Conservation (phyloP, 139 green algal genomes). For the Volvox reticuliferus region DNA sequence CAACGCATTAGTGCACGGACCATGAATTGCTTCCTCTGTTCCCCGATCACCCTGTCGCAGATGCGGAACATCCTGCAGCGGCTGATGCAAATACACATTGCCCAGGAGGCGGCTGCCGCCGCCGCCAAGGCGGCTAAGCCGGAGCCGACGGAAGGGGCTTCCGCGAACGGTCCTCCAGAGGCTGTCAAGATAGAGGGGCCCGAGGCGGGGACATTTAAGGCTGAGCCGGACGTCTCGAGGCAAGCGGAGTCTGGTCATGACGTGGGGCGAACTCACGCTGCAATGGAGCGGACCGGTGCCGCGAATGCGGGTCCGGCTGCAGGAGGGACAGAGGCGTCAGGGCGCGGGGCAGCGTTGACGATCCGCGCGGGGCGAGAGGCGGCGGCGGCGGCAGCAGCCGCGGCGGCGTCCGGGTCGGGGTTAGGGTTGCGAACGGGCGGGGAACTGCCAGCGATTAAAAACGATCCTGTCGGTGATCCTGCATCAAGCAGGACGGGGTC, state of each 20-base stretch:
- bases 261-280: too few relatives aligned
- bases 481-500: neutral
- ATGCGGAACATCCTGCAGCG: slow-evolving; percentile 41
- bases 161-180: too few relatives aligned
- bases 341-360: neutral
- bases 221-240: neutral
- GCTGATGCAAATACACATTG: neutral
- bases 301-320: neutral
- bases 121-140: neutral
- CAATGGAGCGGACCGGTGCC: neutral
- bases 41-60: neutral
- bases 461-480: too few relatives aligned
- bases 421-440: neutral
- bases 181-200: neutral
- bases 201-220: neutral
- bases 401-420: neutral
- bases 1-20: too few relatives aligned
- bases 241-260: neutral
- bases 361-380: slow-evolving; percentile 14
- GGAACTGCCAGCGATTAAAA: neutral
- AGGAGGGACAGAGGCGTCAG: neutral
- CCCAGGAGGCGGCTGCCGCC: neutral
- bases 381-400: neutral
- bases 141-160: neutral
- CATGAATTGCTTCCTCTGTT: neutral